These are phyloP conservation scores for Starmerella powellii DNA, from an alignment of 805 yeast genomes.

Conservation along the genomic window DNA sequence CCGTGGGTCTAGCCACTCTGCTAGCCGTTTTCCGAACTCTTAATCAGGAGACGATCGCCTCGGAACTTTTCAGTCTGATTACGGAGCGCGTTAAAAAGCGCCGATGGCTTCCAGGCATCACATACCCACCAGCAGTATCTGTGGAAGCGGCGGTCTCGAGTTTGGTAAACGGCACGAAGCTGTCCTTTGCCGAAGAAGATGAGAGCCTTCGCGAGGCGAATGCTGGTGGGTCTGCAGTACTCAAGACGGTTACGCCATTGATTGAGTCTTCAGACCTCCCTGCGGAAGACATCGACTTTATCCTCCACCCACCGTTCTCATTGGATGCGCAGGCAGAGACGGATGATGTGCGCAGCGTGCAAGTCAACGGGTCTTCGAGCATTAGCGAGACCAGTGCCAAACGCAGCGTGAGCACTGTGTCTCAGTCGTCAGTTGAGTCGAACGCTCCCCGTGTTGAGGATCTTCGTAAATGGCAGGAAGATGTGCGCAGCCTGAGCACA, in stretches of 20 bases:
- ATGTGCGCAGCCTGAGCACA: constrained; percentile 8
- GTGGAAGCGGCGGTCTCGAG: constrained; percentile 12
- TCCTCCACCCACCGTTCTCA: constrained; percentile 10
- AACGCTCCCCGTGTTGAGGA: constrained; percentile 9
- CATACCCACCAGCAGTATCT: constrained; percentile 16
- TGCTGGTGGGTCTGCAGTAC: background rate
- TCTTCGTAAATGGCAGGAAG: constrained; percentile 14
- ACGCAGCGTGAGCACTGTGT: background rate
- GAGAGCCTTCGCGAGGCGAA: background rate
- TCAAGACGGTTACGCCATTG: background rate
- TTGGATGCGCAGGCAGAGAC: constrained; percentile 13
- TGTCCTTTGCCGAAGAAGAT: background rate
- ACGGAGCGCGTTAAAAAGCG: constrained; percentile 9
- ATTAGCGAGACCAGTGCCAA: background rate
- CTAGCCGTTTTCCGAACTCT: constrained; percentile 11
- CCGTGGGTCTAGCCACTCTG: constrained; percentile 9
- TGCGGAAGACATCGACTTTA: constrained; percentile 9
- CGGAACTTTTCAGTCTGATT: constrained; percentile 8
- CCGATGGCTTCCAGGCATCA: constrained; percentile 22
- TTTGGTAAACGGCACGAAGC: background rate
- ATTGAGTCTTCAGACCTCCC: constrained; percentile 1
- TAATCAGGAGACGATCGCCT: constrained; percentile 11
- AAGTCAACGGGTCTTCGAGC: background rate
- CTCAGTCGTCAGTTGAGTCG: constrained; percentile 1
- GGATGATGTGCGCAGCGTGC: constrained; percentile 7